Base-by-base conservation (phyloP, 345 rosid genomes). In the Brassica carinata region DNA sequence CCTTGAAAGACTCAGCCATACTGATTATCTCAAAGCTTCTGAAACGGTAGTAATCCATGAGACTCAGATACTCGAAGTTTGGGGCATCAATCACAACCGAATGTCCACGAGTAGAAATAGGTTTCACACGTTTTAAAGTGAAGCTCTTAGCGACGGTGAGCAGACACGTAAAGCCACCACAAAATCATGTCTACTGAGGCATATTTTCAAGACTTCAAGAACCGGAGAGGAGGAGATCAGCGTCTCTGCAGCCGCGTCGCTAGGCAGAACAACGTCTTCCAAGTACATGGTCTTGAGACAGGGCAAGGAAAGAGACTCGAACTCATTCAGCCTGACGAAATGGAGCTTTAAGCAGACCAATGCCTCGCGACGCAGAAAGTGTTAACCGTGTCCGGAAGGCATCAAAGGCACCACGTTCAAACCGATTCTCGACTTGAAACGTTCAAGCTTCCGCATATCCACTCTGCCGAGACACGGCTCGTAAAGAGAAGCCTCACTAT, bases 221-320 rank as follows among this genome's bases (percentile, higher is more conserved):
- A 75, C 65, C 15, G 65, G 72, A 66, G 78, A 66, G 72, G 27
- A 66, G 6, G 72, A 34, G 14, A 75, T 53, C 4, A 66, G 9
- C 1, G 34, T 5, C 36, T 23, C 64, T 14, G 36, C 78, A 8
- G 78, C 65, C 11, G 13, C 45, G 3, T 64, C 5, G 8, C 13
- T 11, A 31, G 71, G 9, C 2, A 74, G 2, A 1, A 17, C 14
- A 45, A 48, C 71, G n/a, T 33, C 71, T 7, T 74, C n/a, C 6
- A 74, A 74, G 78, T 30, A 31, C 64, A 74, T 64, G 15, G 4
- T 64, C 71, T 74, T 74, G 64, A 74, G 64, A 18, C 34, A 64
- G 2, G 78, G 71, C 8, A 64, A 64, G 9, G 64, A 64, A 30
- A 64, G 71, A 64, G 30, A 63, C 62, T 10, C 33, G 0, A 7